Evolutionary conservation across 352 stramenopile genomes (phyloP), one percentile per base, ranked within the genome.

Genomic region (Pythium pyrilobum): DNA sequence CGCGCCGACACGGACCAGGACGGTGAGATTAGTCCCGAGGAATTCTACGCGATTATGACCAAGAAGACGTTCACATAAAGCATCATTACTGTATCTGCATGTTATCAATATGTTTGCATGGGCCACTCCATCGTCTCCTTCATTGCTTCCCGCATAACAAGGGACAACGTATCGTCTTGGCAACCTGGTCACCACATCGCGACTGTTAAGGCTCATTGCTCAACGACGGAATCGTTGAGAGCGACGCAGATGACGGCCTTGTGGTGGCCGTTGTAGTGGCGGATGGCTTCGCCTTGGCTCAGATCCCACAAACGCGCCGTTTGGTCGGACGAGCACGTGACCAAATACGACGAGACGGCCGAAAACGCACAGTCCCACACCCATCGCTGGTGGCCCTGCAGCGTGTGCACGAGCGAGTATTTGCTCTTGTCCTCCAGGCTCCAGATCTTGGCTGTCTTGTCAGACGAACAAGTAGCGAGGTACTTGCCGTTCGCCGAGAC

Each of bases 41-140:
- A 99, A 61, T 99, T 99, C 68, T 92, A 97, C 50, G 71, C 87
- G 43, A 99, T 99, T 66, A 99, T 99, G 97, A 98, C 96, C 56
- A 98, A 98, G 72, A 97, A 89, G 62, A 91, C 81, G 7, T 91
- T 89, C 54, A 91, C 81, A 62, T 91, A 71, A 73, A 46, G 5
- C 16, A 13, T 13, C 16, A 16, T 21, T 46, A n/a, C 23, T 36
- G 31, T 21, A 55, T 45, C 37, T 58, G 43, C 38, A 44, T 61
- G 57, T 59, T 50, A 52, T 61, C 37, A 46, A 52, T 56, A 62
- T 32, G 16, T 36, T n/a, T 45, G 39, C 39, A 45, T 45, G 39
- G n/a, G n/a, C n/a, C n/a, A n/a, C n/a, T 4, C 8, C 20, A 21
- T 33, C 28, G 5, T 49, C 5, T 28, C n/a, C 13, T 31, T 3